Base-by-base conservation (phyloP, 164 flowering plant genomes). In the Litsea cubeba region DNA sequence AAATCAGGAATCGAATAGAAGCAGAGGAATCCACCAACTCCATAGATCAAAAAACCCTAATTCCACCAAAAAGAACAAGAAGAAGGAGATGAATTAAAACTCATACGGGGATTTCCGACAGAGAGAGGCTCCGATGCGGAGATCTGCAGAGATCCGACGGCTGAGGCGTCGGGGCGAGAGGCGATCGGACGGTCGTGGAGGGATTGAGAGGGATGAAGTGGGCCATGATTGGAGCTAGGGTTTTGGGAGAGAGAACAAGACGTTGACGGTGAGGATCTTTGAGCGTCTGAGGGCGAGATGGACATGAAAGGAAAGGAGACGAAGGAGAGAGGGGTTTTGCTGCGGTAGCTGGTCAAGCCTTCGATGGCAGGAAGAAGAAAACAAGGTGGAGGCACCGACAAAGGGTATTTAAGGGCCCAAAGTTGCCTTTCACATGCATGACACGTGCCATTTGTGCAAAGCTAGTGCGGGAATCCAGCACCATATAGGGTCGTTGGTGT, bases 251-350 rank as follows among this genome's bases (percentile, higher is more conserved):
- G 76, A 70, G 80, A 23, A 3, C 17, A 17, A 60, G 85, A 70
- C 0, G 85, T 76, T 18, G 90, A 79, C 58, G 89, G 71, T 30
- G 81, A 46, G 57, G 91, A 73, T 74, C 84, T 83, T 70, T 84
- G 84, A 70, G 80, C 71, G 63, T 83, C 76, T 40, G 84, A 65
- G 75, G 97, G 93, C 90, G 79, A 88, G 93, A 91, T 92, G 98
- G 98, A 94, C 98, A 94, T 94, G 91, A 94, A 94, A 91, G 64
- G 79, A 20, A 35, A 69, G 35, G 18, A 30, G 6, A 30, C 35
- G 77, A 72, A 64, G 77, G 72, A 62, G 54, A 49, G 69, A 72
- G 70, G 70, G 68, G 46, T 14, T 40, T 40, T 40, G 46, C 46
- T 40, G 46, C 46, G 46, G 10, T 1, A 8, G 2, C 46, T 40